These are phyloP conservation scores for Acacia concinna DNA, from an alignment of 331 rosid genomes.

Conservation along the genomic window DNA sequence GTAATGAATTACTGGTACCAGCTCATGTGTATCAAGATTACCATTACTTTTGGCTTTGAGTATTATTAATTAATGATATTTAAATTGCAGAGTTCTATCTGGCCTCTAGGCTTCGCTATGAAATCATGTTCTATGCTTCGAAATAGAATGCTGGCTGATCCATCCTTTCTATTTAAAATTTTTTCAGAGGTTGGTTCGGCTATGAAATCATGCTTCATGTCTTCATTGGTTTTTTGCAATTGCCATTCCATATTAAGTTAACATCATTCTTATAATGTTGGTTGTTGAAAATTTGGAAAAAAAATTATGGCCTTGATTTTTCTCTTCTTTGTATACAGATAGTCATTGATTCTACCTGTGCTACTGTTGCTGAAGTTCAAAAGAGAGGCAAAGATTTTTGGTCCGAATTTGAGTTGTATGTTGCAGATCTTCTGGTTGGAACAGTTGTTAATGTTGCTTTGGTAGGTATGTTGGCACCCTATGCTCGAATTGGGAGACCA, in stretches of 20 bases:
- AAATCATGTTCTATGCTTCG: slow-evolving; percentile 74
- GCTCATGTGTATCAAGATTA: background rate
- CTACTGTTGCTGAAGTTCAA: slow-evolving; percentile 95
- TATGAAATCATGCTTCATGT: background rate
- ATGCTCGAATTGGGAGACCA: slow-evolving; percentile 85
- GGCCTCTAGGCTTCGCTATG: slow-evolving; percentile 79
- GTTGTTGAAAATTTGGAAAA: background rate
- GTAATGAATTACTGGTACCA: background rate
- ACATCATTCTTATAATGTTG: slow-evolving; percentile 11
- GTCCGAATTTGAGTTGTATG: slow-evolving; percentile 93
- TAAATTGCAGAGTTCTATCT: slow-evolving; percentile 61
- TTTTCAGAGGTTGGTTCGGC: slow-evolving; percentile 84
- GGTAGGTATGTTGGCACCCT: slow-evolving; percentile 96
- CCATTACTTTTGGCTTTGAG: slow-evolving; percentile 10
- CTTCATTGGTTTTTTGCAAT: background rate
- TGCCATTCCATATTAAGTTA: background rate
- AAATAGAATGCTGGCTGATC: slow-evolving; percentile 92
- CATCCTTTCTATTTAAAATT: slow-evolving; percentile 85
- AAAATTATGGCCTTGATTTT: background rate
- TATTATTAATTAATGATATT: slow-evolving; percentile 14
- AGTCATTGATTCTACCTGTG: slow-evolving; percentile 86
- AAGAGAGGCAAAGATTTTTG: slow-evolving; percentile 97
- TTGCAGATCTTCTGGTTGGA: slow-evolving; percentile 94
- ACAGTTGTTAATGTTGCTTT: slow-evolving; percentile 82
- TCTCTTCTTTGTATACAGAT: slow-evolving; percentile 55